Percentiles rank a stretch among this genome's conserved stretches.
Evolutionary conservation across 805 yeast genomes (phyloP).

Genomic region (Wickerhamomyces alni): DNA sequence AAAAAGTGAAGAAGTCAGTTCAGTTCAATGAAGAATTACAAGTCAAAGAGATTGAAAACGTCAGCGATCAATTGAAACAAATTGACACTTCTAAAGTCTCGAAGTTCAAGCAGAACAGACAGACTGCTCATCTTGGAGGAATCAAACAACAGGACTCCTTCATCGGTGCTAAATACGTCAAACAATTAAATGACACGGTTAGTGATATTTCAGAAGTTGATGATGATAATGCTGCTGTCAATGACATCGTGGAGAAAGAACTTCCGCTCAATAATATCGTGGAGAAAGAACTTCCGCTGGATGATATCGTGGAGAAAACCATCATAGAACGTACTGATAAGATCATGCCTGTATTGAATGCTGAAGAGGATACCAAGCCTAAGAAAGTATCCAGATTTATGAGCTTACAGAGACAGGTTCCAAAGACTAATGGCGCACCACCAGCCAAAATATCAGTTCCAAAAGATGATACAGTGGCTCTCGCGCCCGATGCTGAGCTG

Average conservation of each 20-base stretch:
- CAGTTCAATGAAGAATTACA: conserved; percentile 45
- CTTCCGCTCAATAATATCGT: conserved; percentile 1
- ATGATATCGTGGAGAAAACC: conserved; percentile 12
- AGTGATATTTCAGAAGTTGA: no score
- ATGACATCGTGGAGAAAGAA: conserved; percentile 1
- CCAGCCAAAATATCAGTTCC: not conserved
- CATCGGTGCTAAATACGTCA: no score
- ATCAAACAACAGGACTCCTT: not conserved
- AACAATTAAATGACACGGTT: no score
- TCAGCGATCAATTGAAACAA: conserved; percentile 40
- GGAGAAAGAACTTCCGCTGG: conserved; percentile 2
- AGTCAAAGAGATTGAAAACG: conserved; percentile 54
- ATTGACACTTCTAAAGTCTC: conserved; percentile 18
- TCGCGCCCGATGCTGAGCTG: conserved; percentile 6
- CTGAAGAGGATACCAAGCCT: not conserved
- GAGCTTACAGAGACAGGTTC: conserved; percentile 5
- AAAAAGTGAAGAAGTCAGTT: conserved; percentile 38
- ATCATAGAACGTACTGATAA: no score
- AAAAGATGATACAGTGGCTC: not conserved
- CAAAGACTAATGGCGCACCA: not conserved
- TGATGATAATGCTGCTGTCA: conserved; percentile 1
- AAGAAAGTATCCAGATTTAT: conserved; percentile 26
- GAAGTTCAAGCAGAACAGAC: conserved; percentile 16
- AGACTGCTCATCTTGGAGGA: not conserved
- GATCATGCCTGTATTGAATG: no score